Conservation (phyloP, 2,329 filamentous ascomycete species). For the Pestalotiopsis sp. region DNA sequence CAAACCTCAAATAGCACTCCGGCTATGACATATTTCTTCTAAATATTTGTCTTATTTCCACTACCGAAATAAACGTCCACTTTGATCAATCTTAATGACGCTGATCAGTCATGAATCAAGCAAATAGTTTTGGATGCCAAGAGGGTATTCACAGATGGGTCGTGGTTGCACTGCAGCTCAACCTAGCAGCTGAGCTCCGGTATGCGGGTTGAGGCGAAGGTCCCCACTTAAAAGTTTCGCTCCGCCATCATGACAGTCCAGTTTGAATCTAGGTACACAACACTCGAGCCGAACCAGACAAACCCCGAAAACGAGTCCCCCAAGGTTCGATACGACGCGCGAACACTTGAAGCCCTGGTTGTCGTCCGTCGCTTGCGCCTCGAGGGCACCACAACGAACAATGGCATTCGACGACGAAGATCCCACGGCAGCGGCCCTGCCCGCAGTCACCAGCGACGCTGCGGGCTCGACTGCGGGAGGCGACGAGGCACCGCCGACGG, state of each 20-base stretch:
- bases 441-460: background rate
- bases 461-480: constrained; percentile 11
- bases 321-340: background rate
- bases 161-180: background rate
- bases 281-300: background rate
- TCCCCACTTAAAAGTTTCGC: background rate
- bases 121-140: background rate
- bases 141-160: background rate
- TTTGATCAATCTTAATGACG: no score
- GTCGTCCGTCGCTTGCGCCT: background rate
- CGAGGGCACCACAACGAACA: background rate
- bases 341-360: background rate
- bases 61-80: no score
- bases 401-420: constrained; percentile 41
- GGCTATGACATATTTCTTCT: no score
- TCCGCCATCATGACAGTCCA: background rate
- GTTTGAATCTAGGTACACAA: background rate
- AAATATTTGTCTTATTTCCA: no score
- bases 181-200: background rate
- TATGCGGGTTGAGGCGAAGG: background rate
- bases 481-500: constrained; percentile 15
- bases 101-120: background rate
- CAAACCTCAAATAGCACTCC: no score
- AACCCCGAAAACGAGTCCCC: background rate
- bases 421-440: constrained; percentile 22